Evolutionary conservation across 768 basidiomycete genomes (phyloP), one percentile per base, ranked within the genome.

Genomic region (Russula emetica): DNA sequence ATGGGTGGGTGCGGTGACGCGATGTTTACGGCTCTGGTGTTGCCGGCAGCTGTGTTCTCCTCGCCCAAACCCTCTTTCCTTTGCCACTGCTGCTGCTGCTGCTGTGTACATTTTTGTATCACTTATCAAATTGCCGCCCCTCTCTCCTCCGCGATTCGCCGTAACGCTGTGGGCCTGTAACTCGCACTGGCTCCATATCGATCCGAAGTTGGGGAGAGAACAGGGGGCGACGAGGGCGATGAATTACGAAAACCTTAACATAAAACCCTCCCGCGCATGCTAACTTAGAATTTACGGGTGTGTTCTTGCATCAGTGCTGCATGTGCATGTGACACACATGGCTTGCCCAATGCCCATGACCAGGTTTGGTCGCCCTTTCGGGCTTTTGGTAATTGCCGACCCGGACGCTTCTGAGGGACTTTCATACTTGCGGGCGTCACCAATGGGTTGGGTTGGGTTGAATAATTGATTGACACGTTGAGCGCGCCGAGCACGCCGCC

Each of bases 1-100:
- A 82, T 49, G 87, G 87, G 42, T 90, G 84, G 85, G 69, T 58
- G 30, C 60, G 56, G 44, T 59, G 53, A 66, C 26, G 11, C 32
- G 36, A 14, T 24, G 16, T 24, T 18, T 28, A 50, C 36, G 7
- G 45, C 45, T 22, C n/a, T 47, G 30, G 52, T 13, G 24, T 34
- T 42, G 28, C 54, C 40, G 40, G 47, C 47, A 56, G 59, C 49
- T 49, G 55, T 56, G 45, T 34, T n/a, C 34, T 5, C 8, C 22
- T 34, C 22, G n/a, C 45, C 6, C n/a, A 57, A 49, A n/a, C n/a
- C 22, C 14, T 57, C 13, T 40, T 40, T 16, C 16, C 2, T n/a
- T 26, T 60, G 45, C 55, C 24, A 32, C 40, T 26, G 22, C 44
- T 49, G 34, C 26, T 53, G 30, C 42, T 34, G 30, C 53, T 60